Conservation (phyloP, 2,329 filamentous ascomycete genomes). For the Cercospora sp. region DNA sequence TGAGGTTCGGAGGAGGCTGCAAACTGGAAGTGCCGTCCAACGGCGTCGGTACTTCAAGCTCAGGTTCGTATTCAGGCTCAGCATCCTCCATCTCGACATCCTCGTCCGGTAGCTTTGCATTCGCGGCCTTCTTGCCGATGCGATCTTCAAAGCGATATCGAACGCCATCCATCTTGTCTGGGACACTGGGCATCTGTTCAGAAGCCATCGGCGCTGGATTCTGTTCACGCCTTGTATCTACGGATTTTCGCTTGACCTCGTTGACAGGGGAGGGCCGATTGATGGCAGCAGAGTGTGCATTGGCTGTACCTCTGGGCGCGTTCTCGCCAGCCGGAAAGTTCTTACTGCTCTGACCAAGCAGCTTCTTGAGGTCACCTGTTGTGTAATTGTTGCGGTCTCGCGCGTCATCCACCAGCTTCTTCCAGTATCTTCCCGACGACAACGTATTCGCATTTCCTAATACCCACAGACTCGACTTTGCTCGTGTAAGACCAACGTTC, state of each 20-base stretch:
- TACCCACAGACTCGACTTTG: constrained; percentile 95
- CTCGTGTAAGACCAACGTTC: constrained; percentile 97
- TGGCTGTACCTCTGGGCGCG: constrained; percentile 30
- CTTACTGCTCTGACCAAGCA: constrained; percentile 57
- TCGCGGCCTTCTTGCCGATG: constrained; percentile 27
- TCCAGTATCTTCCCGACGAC: constrained; percentile 87
- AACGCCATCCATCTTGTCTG: constrained; percentile 43
- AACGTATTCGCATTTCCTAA: constrained; percentile 88
- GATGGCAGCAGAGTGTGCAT: constrained; percentile 18
- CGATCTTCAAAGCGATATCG: constrained; percentile 36
- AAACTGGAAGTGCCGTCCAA: neutral
- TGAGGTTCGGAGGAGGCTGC: neutral
- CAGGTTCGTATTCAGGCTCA: constrained; percentile 3
- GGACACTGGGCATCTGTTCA: neutral
- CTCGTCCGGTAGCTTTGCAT: constrained; percentile 8
- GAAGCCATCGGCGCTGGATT: neutral
- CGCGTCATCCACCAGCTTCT: constrained; percentile 79
- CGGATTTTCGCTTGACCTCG: neutral
- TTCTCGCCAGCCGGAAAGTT: constrained; percentile 37
- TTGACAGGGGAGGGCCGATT: neutral
- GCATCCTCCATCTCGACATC: constrained; percentile 40
- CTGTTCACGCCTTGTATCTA: neutral
- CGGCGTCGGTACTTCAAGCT: neutral
- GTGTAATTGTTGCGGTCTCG: constrained; percentile 74
- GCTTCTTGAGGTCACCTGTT: constrained; percentile 59